Evolutionary conservation across 2,329 filamentous ascomycete species (phyloP), one percentile per base, ranked within the genome.

Genomic region (Exophiala oligosperma): DNA sequence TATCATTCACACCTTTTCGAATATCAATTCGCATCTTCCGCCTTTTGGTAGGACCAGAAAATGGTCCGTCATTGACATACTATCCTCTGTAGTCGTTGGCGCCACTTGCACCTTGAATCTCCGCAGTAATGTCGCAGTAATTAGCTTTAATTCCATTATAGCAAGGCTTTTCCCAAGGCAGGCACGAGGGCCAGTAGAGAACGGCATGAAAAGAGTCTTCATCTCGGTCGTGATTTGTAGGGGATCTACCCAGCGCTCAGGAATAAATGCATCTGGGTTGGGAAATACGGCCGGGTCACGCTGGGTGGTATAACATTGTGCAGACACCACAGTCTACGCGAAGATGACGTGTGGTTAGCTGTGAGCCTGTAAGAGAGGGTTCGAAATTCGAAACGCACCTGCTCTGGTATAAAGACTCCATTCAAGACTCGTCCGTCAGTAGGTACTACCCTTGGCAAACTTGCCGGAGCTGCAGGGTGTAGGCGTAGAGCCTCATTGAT

Each of bases 91-190:
- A 4, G 48, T 56, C 9, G 17, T 28, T 11, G 52, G 38, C 4
- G 52, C 52, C 6, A n/a, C 21, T 11, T 8, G 4, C 14, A 32
- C 21, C 24, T 49, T 49, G 46, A 58, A 65, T 40, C 51, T 44
- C 12, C 55, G 41, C n/a, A 65, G 51, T 12, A 61, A 37, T 17
- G 28, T 37, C 24, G 59, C 49, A 2, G 64, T 66, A 24, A 66
- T 26, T 37, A 62, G 56, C 38, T 64, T 63, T 29, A 63, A 50
- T 40, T 65, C 63, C 40, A 64, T 59, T 29, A 65, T 64, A 3
- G 66, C 55, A n/a, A 68, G 50, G 41, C 62, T 64, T 9, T 62
- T 58, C 21, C 66, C 64, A 35, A 67, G 54, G 24, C 64, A 68
- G n/a, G 58, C 59, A 26, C 64, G 46, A 1, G 56, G 24, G 9